phyloP scores from a whole-genome alignment of 2,329 filamentous ascomycete species.

The Trichoderma gracile region DNA sequence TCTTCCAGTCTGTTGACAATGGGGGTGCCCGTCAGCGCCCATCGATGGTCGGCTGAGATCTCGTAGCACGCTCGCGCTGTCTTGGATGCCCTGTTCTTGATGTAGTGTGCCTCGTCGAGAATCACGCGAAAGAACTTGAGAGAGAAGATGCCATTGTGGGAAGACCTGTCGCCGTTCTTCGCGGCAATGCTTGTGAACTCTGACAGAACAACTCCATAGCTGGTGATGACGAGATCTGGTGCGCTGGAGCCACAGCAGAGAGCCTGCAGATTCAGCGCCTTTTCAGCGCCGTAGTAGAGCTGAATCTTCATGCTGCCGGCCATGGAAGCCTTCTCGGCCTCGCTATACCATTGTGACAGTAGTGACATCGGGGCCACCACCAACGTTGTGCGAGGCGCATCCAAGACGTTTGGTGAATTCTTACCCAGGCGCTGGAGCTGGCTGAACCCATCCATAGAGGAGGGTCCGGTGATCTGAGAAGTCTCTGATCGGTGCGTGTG shows the following conservation, averaged over 20 bases:
- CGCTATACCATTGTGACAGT: slow-evolving; percentile 95
- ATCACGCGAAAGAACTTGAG: slow-evolving; percentile 94
- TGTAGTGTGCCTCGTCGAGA: slow-evolving; percentile 90
- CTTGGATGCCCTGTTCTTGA: slow-evolving; percentile 89
- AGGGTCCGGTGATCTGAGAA: slow-evolving; percentile 42
- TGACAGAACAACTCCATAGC: slow-evolving; percentile 87
- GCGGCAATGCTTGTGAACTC: slow-evolving; percentile 73
- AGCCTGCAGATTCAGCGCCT: slow-evolving; percentile 72
- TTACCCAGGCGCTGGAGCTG: slow-evolving; percentile 63
- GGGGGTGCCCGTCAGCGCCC: slow-evolving; percentile 91
- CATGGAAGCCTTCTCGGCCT: slow-evolving; percentile 86
- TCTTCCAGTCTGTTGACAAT: slow-evolving; percentile 97
- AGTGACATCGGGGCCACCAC: slow-evolving; percentile 97
- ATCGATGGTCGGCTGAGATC: slow-evolving; percentile 79
- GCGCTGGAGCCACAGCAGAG: slow-evolving; percentile 80
- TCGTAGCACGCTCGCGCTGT: slow-evolving; percentile 95
- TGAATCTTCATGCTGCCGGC: slow-evolving; percentile 79
- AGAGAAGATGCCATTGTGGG: slow-evolving; percentile 78
- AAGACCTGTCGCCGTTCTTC: slow-evolving; percentile 64
- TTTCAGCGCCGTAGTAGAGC: slow-evolving; percentile 91
- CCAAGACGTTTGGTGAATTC: slow-evolving; percentile 57
- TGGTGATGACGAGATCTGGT: slow-evolving; percentile 90
- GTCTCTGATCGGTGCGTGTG: slow-evolving; percentile 74
- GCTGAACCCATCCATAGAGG: slow-evolving; percentile 50
- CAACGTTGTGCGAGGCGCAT: slow-evolving; percentile 84